Base-by-base conservation (phyloP, 805 yeast species). In the Starmerella scarabaei region DNA sequence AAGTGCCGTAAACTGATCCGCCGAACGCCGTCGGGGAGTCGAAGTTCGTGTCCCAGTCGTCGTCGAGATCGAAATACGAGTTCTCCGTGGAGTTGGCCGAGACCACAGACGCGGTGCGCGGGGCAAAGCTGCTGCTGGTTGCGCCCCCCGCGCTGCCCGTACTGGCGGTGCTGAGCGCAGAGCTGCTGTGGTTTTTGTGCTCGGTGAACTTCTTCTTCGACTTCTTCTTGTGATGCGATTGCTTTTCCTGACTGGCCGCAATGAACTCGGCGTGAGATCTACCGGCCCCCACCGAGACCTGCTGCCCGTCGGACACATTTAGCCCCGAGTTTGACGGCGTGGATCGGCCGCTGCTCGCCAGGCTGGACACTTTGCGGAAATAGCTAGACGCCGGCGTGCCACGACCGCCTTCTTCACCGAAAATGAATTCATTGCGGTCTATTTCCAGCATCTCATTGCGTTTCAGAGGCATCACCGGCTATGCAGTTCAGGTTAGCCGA, bases 21-120 rank as follows among this genome's bases (percentile, higher is more conserved):
- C 44, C 24, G 42, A 53, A 40, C 5, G 5, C 26, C 36, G 54
- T 51, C 27, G 53, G 53, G 5, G 43, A 26, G 30, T 70, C 73
- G 40, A 71, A 75, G 33, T 75, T 78, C 11, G 88, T 93, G 57
- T 84, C 88, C 95, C 95, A 85, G 59, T 84, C 95, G 51, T 81
- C 93, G 56, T 85, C 94, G 42, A 77, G 63, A 55, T 85, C 94
- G 33, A 75, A 65, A 54, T 77, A 79, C 41, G 58, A 59, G 11
- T 35, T 20, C 31, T 40, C 50, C 21, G 27, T 21, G 16, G 43
- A 37, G 19, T 18, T 18, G 11, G 33, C 29, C n/a, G 48, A 41
- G 7, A 21, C 40, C 19, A 33, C 41, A 14, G 42, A 38, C 19
- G 21, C 5, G 6, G 15, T 5, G 30, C 7, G 17, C 16, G 5